A percentile compares a stretch with the other conserved stretches of the same genome.
Evolutionary conservation across 768 basidiomycete genomes (phyloP).

Genomic region (Tubosaeta brunneosetosa): DNA sequence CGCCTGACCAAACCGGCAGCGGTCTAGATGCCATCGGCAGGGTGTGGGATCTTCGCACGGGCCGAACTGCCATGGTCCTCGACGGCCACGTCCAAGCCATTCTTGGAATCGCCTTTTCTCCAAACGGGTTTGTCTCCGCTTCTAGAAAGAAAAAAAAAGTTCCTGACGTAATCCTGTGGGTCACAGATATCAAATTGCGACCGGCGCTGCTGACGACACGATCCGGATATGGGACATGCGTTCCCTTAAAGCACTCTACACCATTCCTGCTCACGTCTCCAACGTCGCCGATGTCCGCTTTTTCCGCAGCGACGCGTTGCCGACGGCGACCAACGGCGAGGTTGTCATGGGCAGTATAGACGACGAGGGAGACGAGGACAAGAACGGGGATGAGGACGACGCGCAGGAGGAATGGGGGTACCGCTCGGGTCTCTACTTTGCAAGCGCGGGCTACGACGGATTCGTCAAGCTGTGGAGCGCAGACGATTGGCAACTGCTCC

Average conservation of each 20-base stretch:
- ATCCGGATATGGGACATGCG: constrained; percentile 99
- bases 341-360: constrained; percentile 50
- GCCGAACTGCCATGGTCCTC: constrained; percentile 94
- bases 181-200: constrained; percentile 90
- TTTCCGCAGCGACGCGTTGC: constrained; percentile 63
- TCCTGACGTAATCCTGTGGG: constrained; percentile 10
- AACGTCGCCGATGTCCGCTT: constrained; percentile 95
- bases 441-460: constrained; percentile 91
- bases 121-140: constrained; percentile 72
- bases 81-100: constrained; percentile 96
- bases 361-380: constrained; percentile 34
- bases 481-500: constrained; percentile 94
- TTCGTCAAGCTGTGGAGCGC: constrained; percentile 95
- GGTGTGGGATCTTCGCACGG: constrained; percentile 95
- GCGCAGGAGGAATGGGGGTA: constrained; percentile 66
- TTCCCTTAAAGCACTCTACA: constrained; percentile 86
- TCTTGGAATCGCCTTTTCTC: constrained; percentile 86
- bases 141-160: not conserved
- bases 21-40: constrained; percentile 96
- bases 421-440: constrained; percentile 87
- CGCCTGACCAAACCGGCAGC: constrained; percentile 36
- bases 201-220: constrained; percentile 95
- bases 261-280: constrained; percentile 92
- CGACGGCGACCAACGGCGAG: constrained; percentile 41
- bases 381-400: constrained; percentile 25